Base-by-base conservation (phyloP, 1,284 basidiomycete genomes). In the Phellinidium pouzarii region DNA sequence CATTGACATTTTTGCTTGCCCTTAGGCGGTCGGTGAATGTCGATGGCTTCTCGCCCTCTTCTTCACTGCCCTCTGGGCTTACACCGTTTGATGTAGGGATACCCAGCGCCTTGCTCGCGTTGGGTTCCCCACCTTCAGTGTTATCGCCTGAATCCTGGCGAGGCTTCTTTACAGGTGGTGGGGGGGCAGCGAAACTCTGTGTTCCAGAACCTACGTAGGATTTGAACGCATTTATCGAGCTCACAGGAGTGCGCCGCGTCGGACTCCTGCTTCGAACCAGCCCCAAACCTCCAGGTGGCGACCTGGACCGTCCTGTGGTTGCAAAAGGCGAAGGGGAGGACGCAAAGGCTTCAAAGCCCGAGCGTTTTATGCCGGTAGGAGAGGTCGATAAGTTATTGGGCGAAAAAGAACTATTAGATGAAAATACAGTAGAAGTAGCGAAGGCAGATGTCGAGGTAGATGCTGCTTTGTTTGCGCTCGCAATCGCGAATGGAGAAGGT, bases 311-410 rank as follows among this genome's bases (percentile, higher is more conserved):
- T 23, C 73, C 61, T 3, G 66, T 69, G 36, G 73, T 63, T 9
- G 72, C 69, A 61, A 87, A 86, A 1, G 85, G 82, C 3, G 85
- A 86, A 12, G 76, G 58, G 2, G 78, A 64, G 0, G 77, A 75
- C 0, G 79, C 74, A 60, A 85, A 88, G 0, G 82, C 75, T 59
- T 79, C 79, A 59, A 84, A 87, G 26, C 76, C 80, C 4, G 78
- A 70, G 29, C 75, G 72, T 60, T 81, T 82, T 3, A 71, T 65
- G 17, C 70, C 66, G 26, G 71, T 65, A 48, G 63, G 59, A 12
- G 65, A 61, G 0, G 52, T 53, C 23, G 68, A 64, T 25, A 60
- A 55, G 29, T 60, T 59, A 27, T 60, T 60, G 34, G 58, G 42
- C 68, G 60, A 50, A 66, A 62, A 7, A 62, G 65, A 22, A 68